Evolutionary conservation across 2,329 filamentous ascomycete species (phyloP).

Genomic region (Colletotrichum tamarilloi): DNA sequence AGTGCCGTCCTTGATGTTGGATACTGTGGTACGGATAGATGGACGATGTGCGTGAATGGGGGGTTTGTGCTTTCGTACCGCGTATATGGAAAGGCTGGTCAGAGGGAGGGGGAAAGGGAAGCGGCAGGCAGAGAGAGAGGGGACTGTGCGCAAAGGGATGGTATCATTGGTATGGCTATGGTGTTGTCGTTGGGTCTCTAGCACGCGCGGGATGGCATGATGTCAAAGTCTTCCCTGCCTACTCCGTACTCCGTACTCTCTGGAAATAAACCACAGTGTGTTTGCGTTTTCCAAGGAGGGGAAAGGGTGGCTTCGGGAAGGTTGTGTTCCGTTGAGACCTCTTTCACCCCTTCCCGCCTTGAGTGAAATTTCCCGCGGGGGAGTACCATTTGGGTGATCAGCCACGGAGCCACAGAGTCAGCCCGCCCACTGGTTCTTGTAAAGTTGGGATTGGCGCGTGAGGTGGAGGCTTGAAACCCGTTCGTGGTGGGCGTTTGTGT

Average conservation of each 20-base stretch:
- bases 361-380: neutral
- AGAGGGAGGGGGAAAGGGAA: neutral
- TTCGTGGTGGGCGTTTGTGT: too few species aligned
- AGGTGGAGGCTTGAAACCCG: too few species aligned
- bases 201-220: too few species aligned
- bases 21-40: neutral
- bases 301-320: neutral
- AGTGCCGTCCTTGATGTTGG: neutral
- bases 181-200: too few species aligned
- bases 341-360: neutral
- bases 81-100: neutral
- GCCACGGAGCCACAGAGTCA: too few species aligned
- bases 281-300: neutral
- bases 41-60: neutral
- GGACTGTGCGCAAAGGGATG: neutral
- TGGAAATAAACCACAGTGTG: neutral
- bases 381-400: too few species aligned
- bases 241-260: neutral
- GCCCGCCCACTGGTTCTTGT: too few species aligned
- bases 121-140: neutral
- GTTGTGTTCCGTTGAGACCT: neutral
- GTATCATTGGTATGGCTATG: too few species aligned
- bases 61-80: neutral
- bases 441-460: too few species aligned
- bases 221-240: too few species aligned